Percentiles rank a stretch among this genome's conserved stretches.
phyloP scores from a whole-genome alignment of 2,329 filamentous ascomycete genomes.

The Trichophyton schoenleinii region DNA sequence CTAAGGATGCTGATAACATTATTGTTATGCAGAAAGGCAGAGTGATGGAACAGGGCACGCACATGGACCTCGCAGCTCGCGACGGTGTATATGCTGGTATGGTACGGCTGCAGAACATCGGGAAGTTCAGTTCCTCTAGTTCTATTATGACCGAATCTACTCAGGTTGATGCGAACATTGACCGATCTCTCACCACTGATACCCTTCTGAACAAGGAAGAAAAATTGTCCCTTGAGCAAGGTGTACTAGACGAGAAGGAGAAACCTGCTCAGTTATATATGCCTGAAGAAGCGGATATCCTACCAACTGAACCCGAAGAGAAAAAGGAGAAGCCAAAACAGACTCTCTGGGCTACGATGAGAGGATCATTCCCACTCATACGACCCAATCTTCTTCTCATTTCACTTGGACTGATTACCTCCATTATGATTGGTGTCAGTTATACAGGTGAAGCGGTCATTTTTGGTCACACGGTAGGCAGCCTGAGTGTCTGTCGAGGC shows the following conservation, averaged over 20 bases:
- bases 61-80: constrained; percentile 21
- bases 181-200: not conserved
- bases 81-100: constrained; percentile 38
- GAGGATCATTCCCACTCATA: constrained; percentile 27
- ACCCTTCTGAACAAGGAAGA: constrained; percentile 1
- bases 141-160: constrained; percentile 6
- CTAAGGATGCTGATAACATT: constrained; percentile 28
- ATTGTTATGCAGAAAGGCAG: constrained; percentile 25
- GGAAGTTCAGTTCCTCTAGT: constrained; percentile 10
- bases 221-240: not conserved
- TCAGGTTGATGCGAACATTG: not conserved
- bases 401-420: constrained; percentile 34
- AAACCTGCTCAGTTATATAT: not conserved
- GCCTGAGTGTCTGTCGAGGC: constrained; percentile 39
- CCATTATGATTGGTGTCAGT: constrained; percentile 41
- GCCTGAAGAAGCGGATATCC: not conserved
- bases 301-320: not conserved
- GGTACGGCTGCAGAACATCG: constrained; percentile 35
- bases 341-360: constrained; percentile 17
- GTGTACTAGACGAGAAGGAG: not conserved
- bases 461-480: constrained; percentile 43
- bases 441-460: constrained; percentile 43
- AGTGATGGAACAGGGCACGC: constrained; percentile 25
- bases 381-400: constrained; percentile 32
- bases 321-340: not conserved